These are phyloP conservation scores for Blastocystis sp. DNA, from an alignment of 352 stramenopile genomes.

Conservation along the genomic window DNA sequence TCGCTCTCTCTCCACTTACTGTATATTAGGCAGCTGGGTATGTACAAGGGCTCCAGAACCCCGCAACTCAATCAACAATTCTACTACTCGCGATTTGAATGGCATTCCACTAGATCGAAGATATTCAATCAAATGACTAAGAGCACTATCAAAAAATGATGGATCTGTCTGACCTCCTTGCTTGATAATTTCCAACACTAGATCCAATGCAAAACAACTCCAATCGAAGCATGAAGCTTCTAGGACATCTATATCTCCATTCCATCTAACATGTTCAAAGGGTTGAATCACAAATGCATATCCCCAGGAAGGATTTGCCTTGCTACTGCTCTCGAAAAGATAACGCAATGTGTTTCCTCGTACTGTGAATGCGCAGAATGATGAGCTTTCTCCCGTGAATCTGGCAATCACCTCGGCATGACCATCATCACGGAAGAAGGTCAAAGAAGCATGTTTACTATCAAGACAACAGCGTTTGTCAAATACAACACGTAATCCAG, in stretches of 20 bases:
- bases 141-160: slow-evolving; percentile 13
- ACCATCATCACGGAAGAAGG: slow-evolving; percentile 55
- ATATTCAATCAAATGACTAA: slow-evolving; percentile 54
- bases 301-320: slow-evolving; percentile 24
- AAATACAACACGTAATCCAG: slow-evolving; percentile 55
- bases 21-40: not conserved
- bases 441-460: slow-evolving; percentile 18
- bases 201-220: slow-evolving; percentile 43
- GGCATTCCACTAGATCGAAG: slow-evolving; percentile 26
- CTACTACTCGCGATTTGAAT: slow-evolving; percentile 56
- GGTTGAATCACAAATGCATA: slow-evolving; percentile 65
- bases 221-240: slow-evolving; percentile 45
- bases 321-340: slow-evolving; percentile 18
- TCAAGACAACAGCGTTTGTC: slow-evolving; percentile 44
- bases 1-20: not conserved
- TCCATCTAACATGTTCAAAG: slow-evolving; percentile 59
- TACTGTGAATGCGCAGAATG: slow-evolving; percentile 51
- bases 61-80: slow-evolving; percentile 25
- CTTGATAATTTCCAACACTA: slow-evolving; percentile 42
- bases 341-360: slow-evolving; percentile 48
- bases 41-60: not conserved
- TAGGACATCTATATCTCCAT: slow-evolving; percentile 41
- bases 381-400: not conserved
- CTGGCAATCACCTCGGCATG: slow-evolving; percentile 46
- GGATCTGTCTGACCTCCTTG: not conserved